These are phyloP conservation scores for Fusarium sambucinum DNA, from an alignment of 2,329 filamentous ascomycete genomes.

Conservation along the genomic window DNA sequence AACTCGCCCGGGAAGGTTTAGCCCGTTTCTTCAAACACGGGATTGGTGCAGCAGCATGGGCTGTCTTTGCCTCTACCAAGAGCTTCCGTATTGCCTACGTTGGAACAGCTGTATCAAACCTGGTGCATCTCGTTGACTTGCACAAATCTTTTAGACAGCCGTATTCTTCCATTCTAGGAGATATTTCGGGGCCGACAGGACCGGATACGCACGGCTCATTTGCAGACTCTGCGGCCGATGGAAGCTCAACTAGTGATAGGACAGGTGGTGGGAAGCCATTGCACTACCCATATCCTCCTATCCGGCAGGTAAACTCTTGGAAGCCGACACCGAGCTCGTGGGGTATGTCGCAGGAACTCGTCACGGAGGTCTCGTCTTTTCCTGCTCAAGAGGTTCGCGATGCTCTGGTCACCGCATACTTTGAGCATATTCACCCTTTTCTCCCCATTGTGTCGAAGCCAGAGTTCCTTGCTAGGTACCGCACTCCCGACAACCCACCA, in stretches of 20 bases:
- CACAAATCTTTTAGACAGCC: constrained; percentile 45
- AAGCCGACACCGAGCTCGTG: constrained; percentile 39
- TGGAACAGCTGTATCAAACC: constrained; percentile 45
- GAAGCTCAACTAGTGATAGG: constrained; percentile 30
- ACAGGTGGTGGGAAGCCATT: constrained; percentile 19
- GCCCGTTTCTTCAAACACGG: constrained; percentile 45
- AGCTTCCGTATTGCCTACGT: constrained; percentile 47
- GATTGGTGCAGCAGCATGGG: constrained; percentile 43
- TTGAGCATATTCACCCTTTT: constrained; percentile 46
- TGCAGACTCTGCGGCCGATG: constrained; percentile 21
- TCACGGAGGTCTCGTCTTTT: constrained; percentile 41
- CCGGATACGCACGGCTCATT: constrained; percentile 36
- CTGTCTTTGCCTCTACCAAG: constrained; percentile 42
- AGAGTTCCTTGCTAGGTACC: constrained; percentile 42
- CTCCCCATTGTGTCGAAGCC: constrained; percentile 43
- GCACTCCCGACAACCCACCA: constrained; percentile 39
- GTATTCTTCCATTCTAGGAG: constrained; percentile 25
- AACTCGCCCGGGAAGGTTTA: constrained; percentile 42
- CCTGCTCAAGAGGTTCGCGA: constrained; percentile 46
- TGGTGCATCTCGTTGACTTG: constrained; percentile 42
- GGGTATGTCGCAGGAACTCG: constrained; percentile 42
- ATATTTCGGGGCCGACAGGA: constrained; percentile 8
- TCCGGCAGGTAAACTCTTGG: constrained; percentile 43
- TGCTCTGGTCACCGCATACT: constrained; percentile 41
- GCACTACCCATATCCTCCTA: constrained; percentile 46